Conservation (phyloP, 495 filamentous ascomycete genomes). For the Antarctomyces pellizariae region DNA sequence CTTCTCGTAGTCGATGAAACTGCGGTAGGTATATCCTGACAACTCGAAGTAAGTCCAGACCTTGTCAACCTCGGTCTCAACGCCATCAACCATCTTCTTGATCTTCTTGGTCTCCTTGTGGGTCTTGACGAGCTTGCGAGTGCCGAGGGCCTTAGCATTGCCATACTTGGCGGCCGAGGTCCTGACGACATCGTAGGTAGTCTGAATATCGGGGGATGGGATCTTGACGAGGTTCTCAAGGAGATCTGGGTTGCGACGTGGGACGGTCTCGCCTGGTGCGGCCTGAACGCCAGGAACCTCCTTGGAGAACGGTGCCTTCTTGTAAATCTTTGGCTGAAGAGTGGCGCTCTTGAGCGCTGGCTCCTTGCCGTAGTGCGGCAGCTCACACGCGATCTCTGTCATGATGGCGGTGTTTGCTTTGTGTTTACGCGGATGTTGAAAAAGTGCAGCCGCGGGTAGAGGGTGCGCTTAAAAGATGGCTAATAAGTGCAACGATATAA, state of each 20-base stretch:
- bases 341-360: constrained; percentile 26
- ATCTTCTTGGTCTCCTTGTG: constrained; percentile 90
- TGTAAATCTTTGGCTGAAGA: constrained; percentile 39
- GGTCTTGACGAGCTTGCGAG: constrained; percentile 54
- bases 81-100: constrained; percentile 86
- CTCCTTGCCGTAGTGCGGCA: no score
- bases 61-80: constrained; percentile 79
- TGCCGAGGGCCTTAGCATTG: constrained; percentile 69
- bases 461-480: no score
- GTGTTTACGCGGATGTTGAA: constrained; percentile 5
- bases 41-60: constrained; percentile 92
- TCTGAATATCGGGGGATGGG: constrained; percentile 49
- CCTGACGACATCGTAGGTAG: constrained; percentile 67
- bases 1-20: constrained; percentile 73
- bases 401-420: neutral
- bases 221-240: constrained; percentile 44
- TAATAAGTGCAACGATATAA: no score
- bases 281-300: constrained; percentile 50
- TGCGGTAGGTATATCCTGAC: constrained; percentile 64
- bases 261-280: constrained; percentile 74
- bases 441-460: constrained; percentile 6
- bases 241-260: constrained; percentile 51
- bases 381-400: no score
- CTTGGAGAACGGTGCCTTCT: constrained; percentile 48
- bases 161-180: constrained; percentile 61